Base-by-base conservation (phyloP, 108 stramenopile species). In the Thalassiosira profunda region DNA sequence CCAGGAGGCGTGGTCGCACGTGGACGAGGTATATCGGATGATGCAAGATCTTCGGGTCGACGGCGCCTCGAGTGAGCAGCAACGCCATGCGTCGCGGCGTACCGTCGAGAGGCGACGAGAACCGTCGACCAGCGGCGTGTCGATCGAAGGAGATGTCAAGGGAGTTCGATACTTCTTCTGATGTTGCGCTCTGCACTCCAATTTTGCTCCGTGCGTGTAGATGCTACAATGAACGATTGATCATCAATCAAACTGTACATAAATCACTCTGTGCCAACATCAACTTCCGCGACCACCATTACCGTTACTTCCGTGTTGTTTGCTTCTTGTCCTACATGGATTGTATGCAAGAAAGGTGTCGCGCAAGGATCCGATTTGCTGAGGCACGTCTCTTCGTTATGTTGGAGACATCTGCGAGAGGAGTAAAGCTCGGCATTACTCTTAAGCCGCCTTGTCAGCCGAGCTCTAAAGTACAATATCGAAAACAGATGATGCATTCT, bases 11-110 rank as follows among this genome's bases (percentile, higher is more conserved):
- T 73, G 72, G 72, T 29, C 18, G 15, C 12, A 25, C 4, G 72
- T 73, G 5, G 72, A 73, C 31, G 62, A 26, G 17, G 37, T 73
- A 12, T 73, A 73, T 35, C 42, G 33, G 20, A 73, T 41, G 72
- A 70, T 70, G 44, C 51, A 66, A 25, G 34, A 17, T 35, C 47
- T 48, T 31, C 26, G 31, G 29, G 44, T 34, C 17, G 30, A 63
- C 44, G 23, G 4, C 24, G 45, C 62, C 62, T 48, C 18, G 26
- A n/a, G 11, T 14, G 29, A 10, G 3, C 20, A 20, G 30, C 26
- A 1, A 25, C 15, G 25, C n/a, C n/a, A n/a, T n/a, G n/a, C n/a
- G 25, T 11, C 4, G 23, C 25, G 30, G 23, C 29, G 52, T 3
- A 10, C 1, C 30, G 33, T 17, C 52, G 33, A 40, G 12, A 40